Base-by-base conservation (phyloP, 768 basidiomycete species). In the Russula sp. region DNA sequence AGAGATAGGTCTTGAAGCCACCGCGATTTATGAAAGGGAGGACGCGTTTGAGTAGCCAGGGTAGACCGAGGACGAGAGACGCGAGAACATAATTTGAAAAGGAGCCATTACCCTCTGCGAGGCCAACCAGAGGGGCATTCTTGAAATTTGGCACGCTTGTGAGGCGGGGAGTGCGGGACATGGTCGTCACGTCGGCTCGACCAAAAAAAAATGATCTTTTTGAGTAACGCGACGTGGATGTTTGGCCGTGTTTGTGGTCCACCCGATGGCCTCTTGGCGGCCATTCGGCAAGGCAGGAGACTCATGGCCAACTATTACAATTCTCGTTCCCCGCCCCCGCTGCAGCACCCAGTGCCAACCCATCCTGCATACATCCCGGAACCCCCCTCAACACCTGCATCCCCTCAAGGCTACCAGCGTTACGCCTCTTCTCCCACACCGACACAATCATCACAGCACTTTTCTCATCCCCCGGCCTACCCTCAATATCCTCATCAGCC, bases 301-400 rank as follows among this genome's bases (percentile, higher is more conserved):
- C 30, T 22, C 44, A 62, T 62, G 61, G 56, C 66, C 50, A 58
- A 61, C 62, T 67, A 69, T 57, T 80, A 78, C 74, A 76, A 76
- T 68, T 79, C 78, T 1, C 77, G 77, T 38, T 89, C 89, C 0
- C 89, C 89, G 1, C 90, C 91, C 2, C 91, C 90, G 0, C 81
- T 94, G 2, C 88, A 90, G 55, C 92, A 94, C 72, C 92, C 92
- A 3, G 88, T 92, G 0, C 92, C 92, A 0, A 94, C 92, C 0
- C 91, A 94, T 66, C 92, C 90, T 0, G 86, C 88, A 0, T 91
- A 86, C 74, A 90, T 94, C 63, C 92, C 88, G 28, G 90, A 90
- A 61, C 90, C 88, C 0, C 91, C 88, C 0, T 85, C 84, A 2
- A 92, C 90, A 0, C 86, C 88, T 2, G 82, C 78, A 20, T 89